Base-by-base conservation (phyloP, 805 yeast genomes). In the Lipomyces kockii region DNA sequence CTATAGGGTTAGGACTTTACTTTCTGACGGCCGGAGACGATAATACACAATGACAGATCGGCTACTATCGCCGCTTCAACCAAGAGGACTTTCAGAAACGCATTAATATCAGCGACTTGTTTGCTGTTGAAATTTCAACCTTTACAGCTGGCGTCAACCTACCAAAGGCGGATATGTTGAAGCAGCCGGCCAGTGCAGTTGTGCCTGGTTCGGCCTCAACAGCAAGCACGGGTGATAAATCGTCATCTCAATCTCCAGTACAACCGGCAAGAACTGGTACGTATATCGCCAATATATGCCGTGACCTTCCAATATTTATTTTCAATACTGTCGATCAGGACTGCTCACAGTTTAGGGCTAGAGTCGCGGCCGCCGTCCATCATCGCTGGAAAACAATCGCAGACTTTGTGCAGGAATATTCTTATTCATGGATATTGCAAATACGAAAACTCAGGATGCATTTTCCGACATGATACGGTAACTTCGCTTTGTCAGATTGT, bases 341-440 rank as follows among this genome's bases (percentile, higher is more conserved):
- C 20, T 22, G 17, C 55, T 52, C 17, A 52, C 55, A 52, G 55
- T 22, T 29, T 29, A 12, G 11, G 6, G 0, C 14, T 22, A 64
- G 69, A 70, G 25, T n/a, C 59, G 22, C 64, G 71, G n/a, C 67
- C 72, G 27, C 66, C 74, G 29, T 66, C 74, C 11, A 58, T 67
- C 37, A 64, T 61, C 49, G 61, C 70, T 4, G 64, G 68, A 1
- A 61, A 58, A 32, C 74, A 66, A 58, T 64, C 70, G 35, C 71
- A 71, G 62, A 88, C 91, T 35, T 92, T 89, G 64, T 92, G 97
- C 79, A 84, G 92, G 76, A 92, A 92, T 74, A 87, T 91, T 64
- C 86, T 89, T 59, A 90, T 91, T 43, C 92, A 91, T 80, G 97
- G 97, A 2, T 91, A 84, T 74, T 92, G 97, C 81, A 91, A 91